Evolutionary conservation across 2,329 filamentous ascomycete species (phyloP).

Genomic region (Paraphoma chrysanthemicola): DNA sequence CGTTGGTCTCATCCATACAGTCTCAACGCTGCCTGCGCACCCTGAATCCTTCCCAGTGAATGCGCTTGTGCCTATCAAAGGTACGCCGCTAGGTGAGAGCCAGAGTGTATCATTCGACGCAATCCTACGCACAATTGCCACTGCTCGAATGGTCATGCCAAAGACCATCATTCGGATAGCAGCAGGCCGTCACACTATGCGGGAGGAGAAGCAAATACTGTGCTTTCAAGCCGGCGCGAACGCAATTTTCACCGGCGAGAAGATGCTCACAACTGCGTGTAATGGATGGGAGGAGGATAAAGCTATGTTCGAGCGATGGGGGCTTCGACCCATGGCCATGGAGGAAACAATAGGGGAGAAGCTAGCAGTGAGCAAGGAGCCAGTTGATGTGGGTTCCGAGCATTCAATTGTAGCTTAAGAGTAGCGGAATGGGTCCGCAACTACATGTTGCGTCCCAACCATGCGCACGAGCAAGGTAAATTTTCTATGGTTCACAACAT

Average conservation of each 20-base stretch:
- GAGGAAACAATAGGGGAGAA: slow-evolving; percentile 44
- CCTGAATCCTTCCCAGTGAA: slow-evolving; percentile 94
- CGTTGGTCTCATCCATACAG: slow-evolving; percentile 82
- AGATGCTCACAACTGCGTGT: slow-evolving; percentile 92
- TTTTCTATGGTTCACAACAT: too few relatives aligned
- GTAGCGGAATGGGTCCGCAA: too few relatives aligned
- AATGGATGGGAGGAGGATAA: slow-evolving; percentile 91
- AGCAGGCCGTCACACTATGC: slow-evolving; percentile 82
- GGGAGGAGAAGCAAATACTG: slow-evolving; percentile 85
- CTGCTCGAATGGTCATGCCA: slow-evolving; percentile 83
- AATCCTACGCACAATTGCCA: slow-evolving; percentile 82
- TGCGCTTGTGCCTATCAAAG: slow-evolving; percentile 87
- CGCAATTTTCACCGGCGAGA: slow-evolving; percentile 94
- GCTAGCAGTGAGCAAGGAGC: slow-evolving; percentile 12
- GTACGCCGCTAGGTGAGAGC: slow-evolving; percentile 79
- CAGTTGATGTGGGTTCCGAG: slow-evolving; percentile 15
- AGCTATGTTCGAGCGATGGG: slow-evolving; percentile 83
- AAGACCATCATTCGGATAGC: slow-evolving; percentile 86
- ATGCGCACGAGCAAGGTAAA: too few relatives aligned
- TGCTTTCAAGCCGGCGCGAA: slow-evolving; percentile 93
- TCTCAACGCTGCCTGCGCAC: slow-evolving; percentile 79
- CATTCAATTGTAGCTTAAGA: slow-evolving; percentile 13
- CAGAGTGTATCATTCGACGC: slow-evolving; percentile 77
- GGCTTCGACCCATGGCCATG: slow-evolving; percentile 74
- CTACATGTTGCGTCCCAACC: too few relatives aligned